phyloP scores from a whole-genome alignment of 305 asterid species.

The Solanum hybrid region DNA sequence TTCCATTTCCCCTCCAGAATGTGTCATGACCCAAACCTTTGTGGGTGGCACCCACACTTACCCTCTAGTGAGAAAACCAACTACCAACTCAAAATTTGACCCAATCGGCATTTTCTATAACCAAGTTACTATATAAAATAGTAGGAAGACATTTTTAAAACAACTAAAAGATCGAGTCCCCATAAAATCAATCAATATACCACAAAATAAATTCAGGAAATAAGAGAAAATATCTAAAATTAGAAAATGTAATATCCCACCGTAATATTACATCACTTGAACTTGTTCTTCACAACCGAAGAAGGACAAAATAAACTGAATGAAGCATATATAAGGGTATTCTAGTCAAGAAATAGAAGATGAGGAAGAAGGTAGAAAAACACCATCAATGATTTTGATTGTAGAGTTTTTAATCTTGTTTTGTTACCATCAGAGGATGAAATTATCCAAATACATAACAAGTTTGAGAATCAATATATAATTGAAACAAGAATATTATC shows the following conservation, averaged over 20 bases:
- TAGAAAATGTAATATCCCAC: neutral
- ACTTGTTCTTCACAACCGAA: neutral
- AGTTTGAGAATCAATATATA: no score
- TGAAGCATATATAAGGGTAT: neutral
- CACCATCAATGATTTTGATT: neutral
- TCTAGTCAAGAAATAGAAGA: neutral
- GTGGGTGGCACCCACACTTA: no score
- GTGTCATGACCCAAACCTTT: no score
- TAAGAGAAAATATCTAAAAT: neutral
- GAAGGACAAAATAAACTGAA: neutral
- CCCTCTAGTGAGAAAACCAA: no score
- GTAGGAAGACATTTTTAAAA: no score
- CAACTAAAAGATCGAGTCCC: neutral
- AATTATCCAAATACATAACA: no score
- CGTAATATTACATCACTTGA: neutral
- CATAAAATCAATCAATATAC: neutral
- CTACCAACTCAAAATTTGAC: no score
- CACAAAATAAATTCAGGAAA: neutral
- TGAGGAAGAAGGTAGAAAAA: neutral
- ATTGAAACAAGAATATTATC: conserved; percentile 18
- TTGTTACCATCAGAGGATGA: neutral
- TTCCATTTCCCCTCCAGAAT: no score
- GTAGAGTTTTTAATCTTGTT: neutral
- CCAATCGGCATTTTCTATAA: no score
- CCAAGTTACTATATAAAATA: no score